Base-by-base conservation (phyloP, 2,329 filamentous ascomycete species). In the Immersiporthe knoxdaviesiana region DNA sequence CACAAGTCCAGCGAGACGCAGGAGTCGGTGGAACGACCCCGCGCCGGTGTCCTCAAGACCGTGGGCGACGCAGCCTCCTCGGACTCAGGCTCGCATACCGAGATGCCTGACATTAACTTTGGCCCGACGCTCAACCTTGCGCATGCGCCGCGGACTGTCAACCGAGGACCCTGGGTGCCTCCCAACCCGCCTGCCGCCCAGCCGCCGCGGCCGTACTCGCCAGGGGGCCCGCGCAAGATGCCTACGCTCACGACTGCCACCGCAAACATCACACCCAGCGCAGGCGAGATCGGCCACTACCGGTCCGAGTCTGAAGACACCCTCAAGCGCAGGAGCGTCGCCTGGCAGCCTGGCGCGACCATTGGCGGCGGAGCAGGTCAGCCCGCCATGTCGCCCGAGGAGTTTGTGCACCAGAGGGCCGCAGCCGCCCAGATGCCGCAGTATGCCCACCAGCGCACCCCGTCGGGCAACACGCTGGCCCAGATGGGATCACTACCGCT, bases 381-480 rank as follows among this genome's bases (percentile, higher is more conserved):
- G 18, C 84, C 81, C 56, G 81, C 80, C 11, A 76, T 97, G 16
- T 92, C 91, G 5, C 85, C 93, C 0, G 93, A 97, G 77, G 89
- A 97, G 74, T 97, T 91, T 80, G 93, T 97, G 7, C 89, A 93
- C 74, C 91, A 95, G 74, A 89, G 93, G 71, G 91, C 90, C 30
- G 83, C 88, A 4, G 82, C 84, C 12, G 81, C 84, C 62, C 84
- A 84, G 7, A 54, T 27, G 27, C 85, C 89, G 21, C 75, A 86
- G 54, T 87, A 88, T 77, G 80, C 83, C 1, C 91, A 93, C 75
- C 85, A 86, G 63, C 85, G 91, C 52, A 85, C 83, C 64, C 81
- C 84, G 1, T 89, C 90, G 0, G 83, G 85, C 60, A 85, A 84
- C 71, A 81, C 81, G n/a, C 67, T 84, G 30, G 74, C 77, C 70